phyloP scores from a whole-genome alignment of 257 asterid species.

The Orobanche coerulescens region DNA sequence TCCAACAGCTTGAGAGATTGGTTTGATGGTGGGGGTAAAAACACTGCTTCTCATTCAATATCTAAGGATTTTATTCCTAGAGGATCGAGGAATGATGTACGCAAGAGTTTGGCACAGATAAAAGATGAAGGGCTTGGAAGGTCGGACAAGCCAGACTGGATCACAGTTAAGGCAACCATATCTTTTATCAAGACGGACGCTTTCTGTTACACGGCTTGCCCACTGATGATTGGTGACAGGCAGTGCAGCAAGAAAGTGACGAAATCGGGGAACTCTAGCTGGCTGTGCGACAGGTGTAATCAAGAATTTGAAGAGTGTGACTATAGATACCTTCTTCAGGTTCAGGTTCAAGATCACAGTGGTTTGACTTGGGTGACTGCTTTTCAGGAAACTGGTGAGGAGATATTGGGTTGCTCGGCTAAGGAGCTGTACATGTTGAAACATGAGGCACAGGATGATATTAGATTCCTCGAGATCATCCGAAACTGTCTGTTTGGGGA shows the following conservation, averaged over 20 bases:
- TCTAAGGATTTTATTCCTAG: slow-evolving; percentile 56
- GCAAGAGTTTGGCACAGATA: slow-evolving; percentile 64
- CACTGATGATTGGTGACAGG: slow-evolving; percentile 80
- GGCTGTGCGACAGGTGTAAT: slow-evolving; percentile 84
- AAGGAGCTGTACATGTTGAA: slow-evolving; percentile 60
- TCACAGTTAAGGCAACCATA: slow-evolving; percentile 67
- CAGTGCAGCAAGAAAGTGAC: slow-evolving; percentile 82
- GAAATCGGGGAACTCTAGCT: slow-evolving; percentile 52
- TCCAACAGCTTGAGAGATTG: slow-evolving; percentile 50
- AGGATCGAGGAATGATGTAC: slow-evolving; percentile 57
- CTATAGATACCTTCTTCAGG: slow-evolving; percentile 82
- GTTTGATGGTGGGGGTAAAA: slow-evolving; percentile 75
- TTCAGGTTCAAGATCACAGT: slow-evolving; percentile 75
- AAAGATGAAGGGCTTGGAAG: slow-evolving; percentile 90
- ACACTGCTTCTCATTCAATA: slow-evolving; percentile 60
- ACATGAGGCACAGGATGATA: slow-evolving; percentile 44
- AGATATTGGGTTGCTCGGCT: slow-evolving; percentile 75
- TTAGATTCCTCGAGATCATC: slow-evolving; percentile 48
- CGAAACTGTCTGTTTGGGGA: slow-evolving; percentile 50
- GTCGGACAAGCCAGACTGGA: slow-evolving; percentile 89
- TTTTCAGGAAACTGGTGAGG: slow-evolving; percentile 86
- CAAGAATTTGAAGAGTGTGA: slow-evolving; percentile 82
- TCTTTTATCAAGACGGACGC: slow-evolving; percentile 71
- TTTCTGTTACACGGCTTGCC: slow-evolving; percentile 89
- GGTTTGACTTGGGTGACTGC: slow-evolving; percentile 94